These are phyloP conservation scores for Ceraceosorus bombacis DNA, from an alignment of 1,284 basidiomycete genomes.

Conservation along the genomic window DNA sequence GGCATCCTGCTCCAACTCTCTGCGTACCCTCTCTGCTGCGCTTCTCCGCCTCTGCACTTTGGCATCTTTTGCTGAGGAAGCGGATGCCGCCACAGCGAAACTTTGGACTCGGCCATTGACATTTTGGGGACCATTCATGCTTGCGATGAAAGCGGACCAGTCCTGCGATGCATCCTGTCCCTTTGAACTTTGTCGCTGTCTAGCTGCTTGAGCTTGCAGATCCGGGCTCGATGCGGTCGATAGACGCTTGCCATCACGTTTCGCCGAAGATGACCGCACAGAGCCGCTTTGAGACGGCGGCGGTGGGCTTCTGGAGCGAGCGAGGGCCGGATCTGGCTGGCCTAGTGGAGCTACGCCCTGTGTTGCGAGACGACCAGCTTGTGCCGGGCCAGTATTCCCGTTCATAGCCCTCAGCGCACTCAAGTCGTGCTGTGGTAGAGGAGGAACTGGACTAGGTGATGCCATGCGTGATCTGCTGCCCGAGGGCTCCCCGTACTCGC, in stretches of 20 bases:
- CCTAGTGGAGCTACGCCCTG: conserved; percentile 29
- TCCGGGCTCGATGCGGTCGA: not conserved
- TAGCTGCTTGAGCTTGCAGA: not conserved
- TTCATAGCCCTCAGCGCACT: conserved; percentile 13
- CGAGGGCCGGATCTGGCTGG: conserved; percentile 20
- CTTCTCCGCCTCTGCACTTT: conserved; percentile 19
- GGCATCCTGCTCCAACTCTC: conserved; percentile 38
- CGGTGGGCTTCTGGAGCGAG: not conserved
- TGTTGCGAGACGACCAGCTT: conserved; percentile 9
- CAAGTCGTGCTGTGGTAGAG: conserved; percentile 16
- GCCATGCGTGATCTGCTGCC: not conserved
- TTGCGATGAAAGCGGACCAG: conserved; percentile 36
- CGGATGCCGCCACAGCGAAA: conserved; percentile 6
- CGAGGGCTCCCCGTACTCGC: too few species aligned
- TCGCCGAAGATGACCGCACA: not conserved
- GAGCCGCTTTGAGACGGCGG: too few species aligned
- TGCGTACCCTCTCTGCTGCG: conserved; percentile 27
- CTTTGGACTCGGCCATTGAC: conserved; percentile 27
- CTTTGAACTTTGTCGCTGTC: too few species aligned
- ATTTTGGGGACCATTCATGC: conserved; percentile 33
- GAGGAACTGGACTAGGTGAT: conserved; percentile 13
- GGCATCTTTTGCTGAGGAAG: not conserved
- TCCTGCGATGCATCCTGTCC: conserved; percentile 14
- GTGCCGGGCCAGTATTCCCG: conserved; percentile 9
- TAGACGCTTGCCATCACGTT: not conserved